phyloP scores from a whole-genome alignment of 192 early-diverging fungal genomes.

The Diversispora epigaea region DNA sequence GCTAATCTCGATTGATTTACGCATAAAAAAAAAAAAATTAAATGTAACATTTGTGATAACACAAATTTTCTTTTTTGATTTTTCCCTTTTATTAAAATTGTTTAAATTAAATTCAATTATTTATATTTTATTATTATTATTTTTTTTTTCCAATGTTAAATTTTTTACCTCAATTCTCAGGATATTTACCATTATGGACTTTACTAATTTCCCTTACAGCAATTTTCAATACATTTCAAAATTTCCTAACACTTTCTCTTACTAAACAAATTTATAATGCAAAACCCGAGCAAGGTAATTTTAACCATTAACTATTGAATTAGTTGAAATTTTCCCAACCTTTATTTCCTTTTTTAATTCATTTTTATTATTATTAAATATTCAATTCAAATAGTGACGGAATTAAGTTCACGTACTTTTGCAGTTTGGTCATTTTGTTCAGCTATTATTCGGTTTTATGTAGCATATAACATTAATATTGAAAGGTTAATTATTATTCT shows the following conservation, averaged over 20 bases:
- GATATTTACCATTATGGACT: slow-evolving; percentile 13
- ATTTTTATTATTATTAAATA: background rate
- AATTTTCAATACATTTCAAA: slow-evolving; percentile 74
- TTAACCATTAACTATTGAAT: background rate
- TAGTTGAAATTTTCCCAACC: too few species aligned
- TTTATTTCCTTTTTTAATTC: too few species aligned
- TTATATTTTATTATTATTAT: too few species aligned
- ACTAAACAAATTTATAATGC: slow-evolving; percentile 75
- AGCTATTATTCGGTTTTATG: slow-evolving; percentile 78
- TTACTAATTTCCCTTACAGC: slow-evolving; percentile 6
- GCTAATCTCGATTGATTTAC: too few species aligned
- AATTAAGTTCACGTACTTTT: slow-evolving; percentile 79
- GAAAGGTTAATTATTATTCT: slow-evolving; percentile 43
- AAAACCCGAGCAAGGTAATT: slow-evolving; percentile 60
- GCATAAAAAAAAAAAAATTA: too few species aligned
- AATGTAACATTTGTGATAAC: too few species aligned
- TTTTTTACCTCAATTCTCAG: background rate
- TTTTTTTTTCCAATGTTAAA: background rate
- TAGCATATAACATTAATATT: slow-evolving; percentile 80
- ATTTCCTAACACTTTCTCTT: slow-evolving; percentile 72
- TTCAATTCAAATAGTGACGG: slow-evolving; percentile 58
- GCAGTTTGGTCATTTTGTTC: slow-evolving; percentile 86
- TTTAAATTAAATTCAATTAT: too few species aligned
- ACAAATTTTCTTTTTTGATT: too few species aligned
- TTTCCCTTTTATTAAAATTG: too few species aligned